These are phyloP conservation scores for Helotiales sp. DNA, from an alignment of 2,329 filamentous ascomycete genomes.

Conservation along the genomic window DNA sequence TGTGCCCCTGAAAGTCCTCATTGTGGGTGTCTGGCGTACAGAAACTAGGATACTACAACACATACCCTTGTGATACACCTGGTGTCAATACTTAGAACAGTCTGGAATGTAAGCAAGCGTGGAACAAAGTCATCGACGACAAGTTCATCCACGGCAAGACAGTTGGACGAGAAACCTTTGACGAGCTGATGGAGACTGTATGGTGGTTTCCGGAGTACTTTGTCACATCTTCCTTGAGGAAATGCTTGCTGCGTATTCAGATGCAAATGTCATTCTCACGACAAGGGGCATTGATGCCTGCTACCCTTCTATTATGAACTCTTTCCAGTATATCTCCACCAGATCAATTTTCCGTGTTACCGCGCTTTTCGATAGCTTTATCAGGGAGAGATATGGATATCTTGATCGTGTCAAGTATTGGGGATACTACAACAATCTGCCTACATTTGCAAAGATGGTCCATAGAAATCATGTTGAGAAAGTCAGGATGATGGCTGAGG, in stretches of 20 bases:
- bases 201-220: not conserved
- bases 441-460: not conserved
- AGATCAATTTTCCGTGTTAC: not conserved
- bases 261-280: not conserved
- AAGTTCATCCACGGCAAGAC: not conserved
- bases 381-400: not conserved
- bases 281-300: not conserved
- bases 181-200: not conserved
- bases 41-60: not conserved
- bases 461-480: not conserved
- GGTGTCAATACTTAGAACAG: not conserved
- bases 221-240: not conserved
- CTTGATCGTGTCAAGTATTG: not conserved
- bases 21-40: not conserved
- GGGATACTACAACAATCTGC: not conserved
- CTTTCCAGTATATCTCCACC: not conserved
- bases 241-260: not conserved
- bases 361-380: not conserved
- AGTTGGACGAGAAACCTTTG: not conserved
- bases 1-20: not conserved
- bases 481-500: not conserved
- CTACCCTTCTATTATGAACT: not conserved
- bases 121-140: not conserved
- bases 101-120: not conserved
- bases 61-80: not conserved